Base-by-base conservation (phyloP, 768 basidiomycete species). In the Boletus subparvulus region DNA sequence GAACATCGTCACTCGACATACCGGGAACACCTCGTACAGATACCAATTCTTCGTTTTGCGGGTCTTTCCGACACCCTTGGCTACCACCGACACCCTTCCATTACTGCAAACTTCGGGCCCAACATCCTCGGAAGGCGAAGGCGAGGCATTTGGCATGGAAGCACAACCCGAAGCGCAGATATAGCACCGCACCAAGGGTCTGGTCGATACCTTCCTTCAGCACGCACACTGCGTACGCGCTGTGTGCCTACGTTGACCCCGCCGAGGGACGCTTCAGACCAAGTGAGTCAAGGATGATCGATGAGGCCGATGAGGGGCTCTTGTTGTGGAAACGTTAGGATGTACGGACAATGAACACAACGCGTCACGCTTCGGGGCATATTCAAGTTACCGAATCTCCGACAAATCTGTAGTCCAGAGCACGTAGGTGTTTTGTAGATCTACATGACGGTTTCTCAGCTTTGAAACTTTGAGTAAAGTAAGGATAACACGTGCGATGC, bases 171-270 rank as follows among this genome's bases (percentile, higher is more conserved):
- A 75, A 14, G 81, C 85, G 12, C 19, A 74, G 75, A 61, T 92
- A 87, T 68, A 88, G 90, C 8, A 92, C 93, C 52, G 90, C 90
- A 28, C 5, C 89, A 24, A 77, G 88, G 70, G 83, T 94, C 45
- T 93, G 90, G 92, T 89, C 76, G 75, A 65, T 32, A 58, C 54
- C 53, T 50, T 42, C 26, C 50, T 63, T 48, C 16, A 10, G 49
- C 42, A 44, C 17, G 17, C 54, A 42, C 58, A 36, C 53, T 21
- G 83, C 87, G 7, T 84, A 86, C 65, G 71, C 78, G 8, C 70
- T 89, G 60, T 75, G 73, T 44, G 61, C 70, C 21, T 92, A 90
- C 67, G 69, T 89, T 24, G 69, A 70, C 47, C 71, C 73, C 54
- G 72, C 66, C 30, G 24, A 39, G 11, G 13, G 14, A 57, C 13